Evolutionary conservation across 2,329 filamentous ascomycete genomes (phyloP).

Genomic region (Alternaria arborescens): DNA sequence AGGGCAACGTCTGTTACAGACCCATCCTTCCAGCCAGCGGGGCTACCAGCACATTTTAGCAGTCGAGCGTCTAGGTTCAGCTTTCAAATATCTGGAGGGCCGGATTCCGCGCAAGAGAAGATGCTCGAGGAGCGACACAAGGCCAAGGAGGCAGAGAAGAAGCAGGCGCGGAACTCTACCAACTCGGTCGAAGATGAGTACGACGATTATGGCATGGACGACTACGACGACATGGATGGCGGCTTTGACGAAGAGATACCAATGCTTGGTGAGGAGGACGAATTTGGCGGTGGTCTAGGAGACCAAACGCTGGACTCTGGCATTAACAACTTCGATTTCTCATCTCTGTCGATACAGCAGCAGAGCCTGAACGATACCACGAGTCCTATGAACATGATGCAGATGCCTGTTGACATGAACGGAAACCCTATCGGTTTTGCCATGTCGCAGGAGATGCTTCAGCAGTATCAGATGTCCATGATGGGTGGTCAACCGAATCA

Average conservation of each 20-base stretch:
- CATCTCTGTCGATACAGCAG: constrained; percentile 39
- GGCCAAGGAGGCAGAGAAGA: constrained; percentile 70
- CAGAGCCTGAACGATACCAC: constrained; percentile 21
- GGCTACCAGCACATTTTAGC: constrained; percentile 55
- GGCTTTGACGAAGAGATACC: constrained; percentile 74
- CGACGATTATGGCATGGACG: constrained; percentile 51
- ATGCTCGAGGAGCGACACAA: constrained; percentile 76
- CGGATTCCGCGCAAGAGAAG: constrained; percentile 71
- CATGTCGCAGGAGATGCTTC: constrained; percentile 37
- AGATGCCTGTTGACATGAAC: constrained; percentile 40
- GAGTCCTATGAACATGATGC: constrained; percentile 29
- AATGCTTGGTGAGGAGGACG: constrained; percentile 54
- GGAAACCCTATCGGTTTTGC: constrained; percentile 47
- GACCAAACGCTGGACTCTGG: constrained; percentile 38
- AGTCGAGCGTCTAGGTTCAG: constrained; percentile 83
- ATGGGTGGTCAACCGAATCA: neutral
- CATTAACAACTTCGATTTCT: constrained; percentile 47
- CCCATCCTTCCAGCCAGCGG: constrained; percentile 46
- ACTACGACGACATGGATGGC: constrained; percentile 63
- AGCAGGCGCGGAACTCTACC: constrained; percentile 46
- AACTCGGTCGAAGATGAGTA: constrained; percentile 50
- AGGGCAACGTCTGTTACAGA: constrained; percentile 50
- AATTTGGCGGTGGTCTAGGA: constrained; percentile 36
- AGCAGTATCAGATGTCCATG: constrained; percentile 25
- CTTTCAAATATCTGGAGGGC: constrained; percentile 79